Evolutionary conservation across 1,284 basidiomycete genomes (phyloP).

Genomic region (Veloporphyrellus conicus): DNA sequence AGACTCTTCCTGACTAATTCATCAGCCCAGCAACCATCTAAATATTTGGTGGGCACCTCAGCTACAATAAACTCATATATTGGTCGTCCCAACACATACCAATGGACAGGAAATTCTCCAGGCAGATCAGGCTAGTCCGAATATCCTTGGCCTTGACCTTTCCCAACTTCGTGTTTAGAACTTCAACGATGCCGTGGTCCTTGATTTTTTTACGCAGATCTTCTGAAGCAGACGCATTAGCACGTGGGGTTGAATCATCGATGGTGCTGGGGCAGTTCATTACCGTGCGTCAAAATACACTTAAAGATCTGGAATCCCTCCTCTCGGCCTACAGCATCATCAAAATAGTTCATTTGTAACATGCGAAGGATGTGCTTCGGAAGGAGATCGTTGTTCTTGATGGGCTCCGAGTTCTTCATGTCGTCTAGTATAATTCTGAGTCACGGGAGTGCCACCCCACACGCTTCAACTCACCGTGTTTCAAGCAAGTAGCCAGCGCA

Average conservation of each 20-base stretch:
- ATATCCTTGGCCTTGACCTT: neutral
- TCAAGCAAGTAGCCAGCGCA: constrained; percentile 4
- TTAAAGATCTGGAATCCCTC: constrained; percentile 12
- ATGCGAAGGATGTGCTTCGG: constrained; percentile 10
- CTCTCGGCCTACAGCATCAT: constrained; percentile 5
- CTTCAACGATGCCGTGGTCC: neutral
- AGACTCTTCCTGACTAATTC: constrained; percentile 3
- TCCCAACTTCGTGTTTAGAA: neutral
- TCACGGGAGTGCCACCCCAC: neutral
- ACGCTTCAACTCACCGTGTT: constrained; percentile 1
- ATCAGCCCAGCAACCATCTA: neutral
- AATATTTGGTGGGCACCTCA: neutral
- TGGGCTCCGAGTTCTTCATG: neutral
- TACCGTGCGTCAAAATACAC: constrained; percentile 7
- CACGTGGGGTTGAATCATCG: no score
- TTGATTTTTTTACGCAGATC: neutral
- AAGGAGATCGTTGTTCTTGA: constrained; percentile 2
- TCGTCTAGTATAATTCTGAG: no score
- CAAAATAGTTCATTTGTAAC: constrained; percentile 10
- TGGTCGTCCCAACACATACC: no score
- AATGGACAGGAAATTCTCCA: neutral
- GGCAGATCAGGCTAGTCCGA: neutral
- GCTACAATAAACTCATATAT: neutral
- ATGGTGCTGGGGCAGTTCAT: no score
- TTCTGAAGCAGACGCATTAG: no score